A percentile compares a stretch with the other conserved stretches of the same genome.
Evolutionary conservation across 2,329 filamentous ascomycete genomes (phyloP).

Genomic region (Dactylellina cionopaga): DNA sequence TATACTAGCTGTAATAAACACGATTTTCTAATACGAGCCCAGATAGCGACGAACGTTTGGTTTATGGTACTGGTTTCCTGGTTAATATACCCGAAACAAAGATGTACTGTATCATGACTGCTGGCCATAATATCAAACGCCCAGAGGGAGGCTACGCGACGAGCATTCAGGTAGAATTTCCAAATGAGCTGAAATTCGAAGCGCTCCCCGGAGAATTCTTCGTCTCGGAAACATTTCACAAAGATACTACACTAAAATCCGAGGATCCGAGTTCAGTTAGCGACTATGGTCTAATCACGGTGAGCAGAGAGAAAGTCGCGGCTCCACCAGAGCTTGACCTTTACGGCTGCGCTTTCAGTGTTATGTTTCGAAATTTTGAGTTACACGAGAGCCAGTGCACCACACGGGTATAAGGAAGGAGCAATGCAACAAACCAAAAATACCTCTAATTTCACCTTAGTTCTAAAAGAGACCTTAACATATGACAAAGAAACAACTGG

Average conservation of each 20-base stretch:
- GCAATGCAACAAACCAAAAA: neutral
- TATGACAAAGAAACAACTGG: neutral
- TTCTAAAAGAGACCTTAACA: neutral
- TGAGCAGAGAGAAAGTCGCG: neutral
- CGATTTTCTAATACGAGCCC: no score
- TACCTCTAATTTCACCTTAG: neutral
- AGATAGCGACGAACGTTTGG: no score
- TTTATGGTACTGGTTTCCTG: neutral
- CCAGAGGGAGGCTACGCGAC: neutral
- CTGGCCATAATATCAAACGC: neutral
- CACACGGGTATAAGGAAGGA: neutral
- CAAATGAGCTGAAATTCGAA: neutral
- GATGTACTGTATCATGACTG: constrained; percentile 8
- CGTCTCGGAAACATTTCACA: neutral
- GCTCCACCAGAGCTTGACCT: neutral
- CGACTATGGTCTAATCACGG: neutral
- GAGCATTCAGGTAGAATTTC: neutral
- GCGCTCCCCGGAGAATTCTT: neutral
- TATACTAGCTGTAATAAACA: no score
- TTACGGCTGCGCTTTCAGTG: neutral
- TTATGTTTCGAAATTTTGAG: neutral
- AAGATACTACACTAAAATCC: neutral
- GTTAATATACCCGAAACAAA: neutral
- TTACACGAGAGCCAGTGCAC: neutral
- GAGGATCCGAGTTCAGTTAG: neutral